Evolutionary conservation across 2,329 filamentous ascomycete species (phyloP).

Genomic region (Tolypocladium ophioglossoides): DNA sequence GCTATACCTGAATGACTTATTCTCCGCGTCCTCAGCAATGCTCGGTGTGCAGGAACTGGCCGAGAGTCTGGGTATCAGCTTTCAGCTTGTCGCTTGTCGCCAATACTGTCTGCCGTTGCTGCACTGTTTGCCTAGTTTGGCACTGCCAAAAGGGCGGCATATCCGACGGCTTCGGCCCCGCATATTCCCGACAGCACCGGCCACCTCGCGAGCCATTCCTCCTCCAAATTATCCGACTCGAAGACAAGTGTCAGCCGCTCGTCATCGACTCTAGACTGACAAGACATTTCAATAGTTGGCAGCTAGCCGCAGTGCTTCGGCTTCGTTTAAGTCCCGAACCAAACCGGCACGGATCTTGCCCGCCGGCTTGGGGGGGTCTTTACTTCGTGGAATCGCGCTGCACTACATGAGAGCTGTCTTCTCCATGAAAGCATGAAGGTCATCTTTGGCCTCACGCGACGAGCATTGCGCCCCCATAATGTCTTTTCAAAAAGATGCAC

Average conservation of each 20-base stretch:
- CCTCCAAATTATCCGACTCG: background rate
- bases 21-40: constrained; percentile 18
- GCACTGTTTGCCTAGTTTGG: no score
- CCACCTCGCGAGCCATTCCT: background rate
- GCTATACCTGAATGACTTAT: constrained; percentile 11
- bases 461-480: background rate
- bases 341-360: background rate
- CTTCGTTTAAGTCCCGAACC: background rate
- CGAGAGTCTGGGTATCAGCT: no score
- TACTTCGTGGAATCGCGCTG: background rate
- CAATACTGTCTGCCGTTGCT: no score
- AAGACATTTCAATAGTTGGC: background rate
- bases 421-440: background rate
- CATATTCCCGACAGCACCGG: background rate
- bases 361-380: background rate
- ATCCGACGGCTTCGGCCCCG: background rate
- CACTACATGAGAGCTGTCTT: background rate
- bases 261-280: background rate
- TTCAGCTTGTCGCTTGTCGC: no score
- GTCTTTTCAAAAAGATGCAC: background rate
- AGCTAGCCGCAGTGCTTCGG: background rate
- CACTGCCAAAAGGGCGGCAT: background rate
- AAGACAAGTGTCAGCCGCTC: background rate
- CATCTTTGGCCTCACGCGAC: background rate
- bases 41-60: no score